phyloP scores from a whole-genome alignment of 2,329 filamentous ascomycete genomes.

The Curvularia sp. region DNA sequence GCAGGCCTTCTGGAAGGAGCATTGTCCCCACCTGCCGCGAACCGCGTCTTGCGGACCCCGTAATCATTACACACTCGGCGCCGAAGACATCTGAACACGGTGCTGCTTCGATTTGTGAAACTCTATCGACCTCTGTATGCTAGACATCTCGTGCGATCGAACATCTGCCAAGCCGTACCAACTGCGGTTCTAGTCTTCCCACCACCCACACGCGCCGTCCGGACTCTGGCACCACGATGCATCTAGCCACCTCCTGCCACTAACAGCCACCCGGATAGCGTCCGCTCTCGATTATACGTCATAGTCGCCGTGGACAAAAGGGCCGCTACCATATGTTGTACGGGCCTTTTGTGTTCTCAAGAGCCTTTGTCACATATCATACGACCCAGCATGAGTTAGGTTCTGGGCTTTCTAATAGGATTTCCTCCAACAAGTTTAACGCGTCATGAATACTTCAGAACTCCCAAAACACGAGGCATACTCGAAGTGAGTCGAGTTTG shows the following conservation, averaged over 20 bases:
- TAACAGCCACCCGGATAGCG: background rate
- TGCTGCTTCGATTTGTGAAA: background rate
- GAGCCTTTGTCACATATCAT: background rate
- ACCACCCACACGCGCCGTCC: background rate
- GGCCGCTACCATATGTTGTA: background rate
- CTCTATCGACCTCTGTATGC: background rate
- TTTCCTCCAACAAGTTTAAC: background rate
- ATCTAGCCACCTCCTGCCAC: background rate
- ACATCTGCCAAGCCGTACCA: background rate
- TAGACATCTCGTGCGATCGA: background rate
- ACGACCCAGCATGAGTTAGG: background rate
- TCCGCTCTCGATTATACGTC: background rate
- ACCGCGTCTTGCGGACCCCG: background rate
- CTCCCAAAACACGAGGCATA: too few relatives aligned
- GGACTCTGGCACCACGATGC: background rate
- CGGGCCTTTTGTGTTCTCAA: background rate
- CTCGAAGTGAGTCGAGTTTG: background rate
- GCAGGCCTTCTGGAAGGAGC: slow-evolving; percentile 18
- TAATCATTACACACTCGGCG: background rate
- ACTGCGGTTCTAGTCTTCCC: background rate
- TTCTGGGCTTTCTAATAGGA: too few relatives aligned
- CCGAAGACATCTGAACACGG: background rate
- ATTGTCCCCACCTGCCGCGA: slow-evolving; percentile 5
- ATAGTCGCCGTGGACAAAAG: background rate
- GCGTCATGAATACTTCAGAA: background rate